Percentiles rank a stretch among this genome's conserved stretches.
Evolutionary conservation across 164 flowering plant species (phyloP).

Genomic region (Liriodendron chinense): DNA sequence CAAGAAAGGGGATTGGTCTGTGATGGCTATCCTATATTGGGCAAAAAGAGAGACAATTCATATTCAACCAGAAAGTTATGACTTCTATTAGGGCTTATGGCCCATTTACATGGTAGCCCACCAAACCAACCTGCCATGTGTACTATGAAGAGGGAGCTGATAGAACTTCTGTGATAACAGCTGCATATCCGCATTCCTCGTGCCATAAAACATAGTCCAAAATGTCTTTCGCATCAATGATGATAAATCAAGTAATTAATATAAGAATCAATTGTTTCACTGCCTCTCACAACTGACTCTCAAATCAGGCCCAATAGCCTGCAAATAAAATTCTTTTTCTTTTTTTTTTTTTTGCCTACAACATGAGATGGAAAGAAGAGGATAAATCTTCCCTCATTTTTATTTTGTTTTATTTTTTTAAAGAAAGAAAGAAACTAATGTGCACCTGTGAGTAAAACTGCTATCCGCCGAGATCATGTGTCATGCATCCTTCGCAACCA

Average conservation of each 20-base stretch:
- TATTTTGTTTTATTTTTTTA: neutral
- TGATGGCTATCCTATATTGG: no score
- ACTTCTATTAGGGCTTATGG: no score
- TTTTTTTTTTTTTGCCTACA: neutral
- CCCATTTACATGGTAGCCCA: no score
- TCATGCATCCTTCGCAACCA: constrained; percentile 18
- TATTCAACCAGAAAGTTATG: no score
- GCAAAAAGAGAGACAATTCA: no score
- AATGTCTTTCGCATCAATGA: neutral
- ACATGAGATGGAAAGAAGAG: neutral
- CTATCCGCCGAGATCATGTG: neutral
- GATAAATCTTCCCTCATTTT: neutral
- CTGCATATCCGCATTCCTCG: neutral
- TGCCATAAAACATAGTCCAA: no score
- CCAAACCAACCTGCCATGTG: no score
- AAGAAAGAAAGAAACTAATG: neutral
- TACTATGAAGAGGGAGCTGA: neutral
- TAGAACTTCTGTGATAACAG: neutral
- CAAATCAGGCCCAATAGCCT: constrained; percentile 3
- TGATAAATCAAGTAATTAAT: no score
- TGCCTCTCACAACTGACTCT: neutral
- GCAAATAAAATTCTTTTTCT: neutral
- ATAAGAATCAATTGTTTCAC: neutral
- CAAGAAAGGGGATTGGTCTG: no score
- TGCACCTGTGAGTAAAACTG: neutral